Evolutionary conservation across 345 rosid genomes (phyloP).

Genomic region (Camelina laxa): DNA sequence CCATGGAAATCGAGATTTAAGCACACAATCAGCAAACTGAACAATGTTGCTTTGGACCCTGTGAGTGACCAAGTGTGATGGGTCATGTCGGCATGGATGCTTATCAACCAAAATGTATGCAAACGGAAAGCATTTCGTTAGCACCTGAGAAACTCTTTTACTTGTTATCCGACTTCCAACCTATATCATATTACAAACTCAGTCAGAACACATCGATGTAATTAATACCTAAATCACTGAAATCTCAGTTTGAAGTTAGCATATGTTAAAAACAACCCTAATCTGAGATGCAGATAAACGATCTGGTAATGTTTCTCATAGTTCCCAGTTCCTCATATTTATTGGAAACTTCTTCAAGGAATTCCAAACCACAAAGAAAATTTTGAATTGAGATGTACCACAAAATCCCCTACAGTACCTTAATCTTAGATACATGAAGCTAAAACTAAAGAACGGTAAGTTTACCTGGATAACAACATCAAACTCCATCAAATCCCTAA

Average conservation of each 20-base stretch:
- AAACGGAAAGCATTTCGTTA: conserved; percentile 72
- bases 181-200: conserved; percentile 51
- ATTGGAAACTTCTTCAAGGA: conserved; percentile 13
- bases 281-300: conserved; percentile 8
- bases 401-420: conserved; percentile 18
- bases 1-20: conserved; percentile 51
- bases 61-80: conserved; percentile 88
- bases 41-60: conserved; percentile 75
- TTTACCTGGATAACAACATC: conserved; percentile 87
- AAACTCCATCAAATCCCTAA: conserved; percentile 58
- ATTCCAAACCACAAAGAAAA: neutral
- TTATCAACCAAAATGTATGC: conserved; percentile 77
- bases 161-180: conserved; percentile 93
- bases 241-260: conserved; percentile 1
- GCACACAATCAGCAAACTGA: conserved; percentile 65
- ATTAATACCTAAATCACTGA: conserved; percentile 8
- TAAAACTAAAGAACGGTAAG: conserved; percentile 20
- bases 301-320: conserved; percentile 13
- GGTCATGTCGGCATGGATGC: conserved; percentile 91
- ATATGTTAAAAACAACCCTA: conserved; percentile 12
- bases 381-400: conserved; percentile 5
- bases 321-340: conserved; percentile 19
- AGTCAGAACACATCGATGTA: conserved; percentile 23
- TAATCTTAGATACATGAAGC: conserved; percentile 28
- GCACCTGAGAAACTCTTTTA: conserved; percentile 77